Conservation (phyloP, 495 filamentous ascomycete species). For the Tetracladium setigerum region DNA sequence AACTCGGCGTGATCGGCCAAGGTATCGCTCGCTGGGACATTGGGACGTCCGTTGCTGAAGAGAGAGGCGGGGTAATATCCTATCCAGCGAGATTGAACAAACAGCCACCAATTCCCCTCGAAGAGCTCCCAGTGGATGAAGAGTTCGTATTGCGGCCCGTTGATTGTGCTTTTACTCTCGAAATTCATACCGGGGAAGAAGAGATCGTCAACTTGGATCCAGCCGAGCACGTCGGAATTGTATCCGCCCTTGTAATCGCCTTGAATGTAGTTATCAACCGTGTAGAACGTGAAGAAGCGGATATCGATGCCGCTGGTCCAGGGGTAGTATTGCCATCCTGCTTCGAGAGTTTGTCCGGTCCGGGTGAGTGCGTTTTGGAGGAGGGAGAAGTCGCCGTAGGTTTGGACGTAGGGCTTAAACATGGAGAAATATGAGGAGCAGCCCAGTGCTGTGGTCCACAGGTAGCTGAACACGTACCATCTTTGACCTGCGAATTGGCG, state of each 20-base stretch:
- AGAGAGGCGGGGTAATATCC: constrained; percentile 22
- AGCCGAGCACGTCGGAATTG: constrained; percentile 21
- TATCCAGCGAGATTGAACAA: constrained; percentile 20
- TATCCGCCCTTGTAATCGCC: constrained; percentile 21
- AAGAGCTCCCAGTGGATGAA: constrained; percentile 18
- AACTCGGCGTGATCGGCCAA: constrained; percentile 14
- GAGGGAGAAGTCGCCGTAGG: constrained; percentile 20
- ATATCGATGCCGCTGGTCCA: constrained; percentile 12
- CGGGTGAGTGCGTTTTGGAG: constrained; percentile 22
- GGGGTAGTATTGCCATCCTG: constrained; percentile 24
- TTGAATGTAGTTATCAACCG: constrained; percentile 19
- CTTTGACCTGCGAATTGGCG: constrained; percentile 6
- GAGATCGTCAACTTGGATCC: constrained; percentile 19
- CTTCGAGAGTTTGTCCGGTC: constrained; percentile 22
- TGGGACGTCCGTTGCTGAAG: constrained; percentile 1
- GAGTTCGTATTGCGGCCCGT: constrained; percentile 21
- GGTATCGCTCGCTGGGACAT: constrained; percentile 3
- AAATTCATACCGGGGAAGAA: constrained; percentile 22
- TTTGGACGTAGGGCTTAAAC: constrained; percentile 14
- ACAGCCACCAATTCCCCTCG: constrained; percentile 24
- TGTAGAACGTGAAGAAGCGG: constrained; percentile 24
- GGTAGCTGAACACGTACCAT: constrained; percentile 20
- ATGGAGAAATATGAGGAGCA: constrained; percentile 9
- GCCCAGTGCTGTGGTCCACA: constrained; percentile 19
- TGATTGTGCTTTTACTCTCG: constrained; percentile 7